Percentiles rank a stretch among this genome's conserved stretches.
Evolutionary conservation across 108 stramenopile genomes (phyloP).

Genomic region (Nitzschia inconspicua): DNA sequence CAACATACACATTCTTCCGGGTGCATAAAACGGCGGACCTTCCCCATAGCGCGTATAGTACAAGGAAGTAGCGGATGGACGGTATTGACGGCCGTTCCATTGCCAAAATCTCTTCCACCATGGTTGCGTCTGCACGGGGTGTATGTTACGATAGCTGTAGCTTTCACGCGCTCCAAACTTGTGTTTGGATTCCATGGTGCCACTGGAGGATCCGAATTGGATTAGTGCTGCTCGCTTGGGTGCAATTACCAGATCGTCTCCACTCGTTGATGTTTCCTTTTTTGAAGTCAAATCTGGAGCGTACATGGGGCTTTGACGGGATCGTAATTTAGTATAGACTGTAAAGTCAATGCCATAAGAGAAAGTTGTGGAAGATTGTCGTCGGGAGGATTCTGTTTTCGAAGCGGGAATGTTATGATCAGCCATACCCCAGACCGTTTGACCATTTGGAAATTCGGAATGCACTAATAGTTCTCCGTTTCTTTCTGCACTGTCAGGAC

Average conservation of each 20-base stretch:
- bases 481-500: slow-evolving; percentile 5
- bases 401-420: background rate
- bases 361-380: slow-evolving; percentile 5
- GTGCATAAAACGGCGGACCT: slow-evolving; percentile 81
- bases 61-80: slow-evolving; percentile 9
- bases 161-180: slow-evolving; percentile 76
- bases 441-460: slow-evolving; percentile 51
- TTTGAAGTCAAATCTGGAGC: slow-evolving; percentile 26
- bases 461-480: slow-evolving; percentile 46
- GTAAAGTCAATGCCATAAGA: slow-evolving; percentile 36
- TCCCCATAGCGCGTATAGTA: slow-evolving; percentile 82
- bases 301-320: slow-evolving; percentile 20
- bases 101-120: background rate
- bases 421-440: slow-evolving; percentile 1
- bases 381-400: background rate
- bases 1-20: slow-evolving; percentile 65
- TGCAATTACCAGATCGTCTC: slow-evolving; percentile 26
- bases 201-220: slow-evolving; percentile 50
- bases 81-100: background rate
- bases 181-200: slow-evolving; percentile 22
- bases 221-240: slow-evolving; percentile 53
- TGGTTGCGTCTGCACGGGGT: background rate
- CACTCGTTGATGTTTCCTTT: too few species aligned
- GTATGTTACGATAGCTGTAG: slow-evolving; percentile 33
- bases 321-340: slow-evolving; percentile 38